A percentile compares a stretch with the other conserved stretches of the same genome.
These are phyloP conservation scores for Cladosporium sp. DNA, from an alignment of 2,329 filamentous ascomycete species.

Conservation along the genomic window DNA sequence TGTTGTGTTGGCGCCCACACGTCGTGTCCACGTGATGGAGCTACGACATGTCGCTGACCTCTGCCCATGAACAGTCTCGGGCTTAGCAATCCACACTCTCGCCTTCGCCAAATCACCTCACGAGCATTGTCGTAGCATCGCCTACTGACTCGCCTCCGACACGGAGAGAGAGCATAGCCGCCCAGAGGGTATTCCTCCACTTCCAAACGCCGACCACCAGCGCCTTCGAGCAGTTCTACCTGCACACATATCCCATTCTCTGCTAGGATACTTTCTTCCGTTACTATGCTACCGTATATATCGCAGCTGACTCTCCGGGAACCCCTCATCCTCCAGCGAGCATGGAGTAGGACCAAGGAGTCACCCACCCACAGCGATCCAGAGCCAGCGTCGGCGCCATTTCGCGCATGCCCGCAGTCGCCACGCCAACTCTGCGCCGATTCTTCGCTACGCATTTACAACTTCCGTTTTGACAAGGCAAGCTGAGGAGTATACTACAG, in stretches of 20 bases:
- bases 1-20: conserved; percentile 1
- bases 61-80: not conserved
- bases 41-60: not conserved
- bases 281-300: not conserved
- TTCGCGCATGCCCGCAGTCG: conserved; percentile 1
- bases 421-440: conserved; percentile 10
- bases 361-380: not conserved
- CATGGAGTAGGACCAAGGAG: no score
- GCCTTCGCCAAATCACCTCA: not conserved
- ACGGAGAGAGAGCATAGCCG: no score
- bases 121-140: not conserved
- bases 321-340: no score
- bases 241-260: not conserved
- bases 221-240: not conserved
- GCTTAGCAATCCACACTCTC: not conserved
- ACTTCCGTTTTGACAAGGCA: not conserved
- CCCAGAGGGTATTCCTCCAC: not conserved
- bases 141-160: no score
- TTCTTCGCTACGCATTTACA: not conserved
- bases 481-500: not conserved
- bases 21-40: not conserved
- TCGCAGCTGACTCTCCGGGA: no score
- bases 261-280: not conserved
- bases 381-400: not conserved
- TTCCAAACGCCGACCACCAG: not conserved